Evolutionary conservation across 1,139 yeast genomes (phyloP).

Genomic region (Entelexis sorbosivorans): DNA sequence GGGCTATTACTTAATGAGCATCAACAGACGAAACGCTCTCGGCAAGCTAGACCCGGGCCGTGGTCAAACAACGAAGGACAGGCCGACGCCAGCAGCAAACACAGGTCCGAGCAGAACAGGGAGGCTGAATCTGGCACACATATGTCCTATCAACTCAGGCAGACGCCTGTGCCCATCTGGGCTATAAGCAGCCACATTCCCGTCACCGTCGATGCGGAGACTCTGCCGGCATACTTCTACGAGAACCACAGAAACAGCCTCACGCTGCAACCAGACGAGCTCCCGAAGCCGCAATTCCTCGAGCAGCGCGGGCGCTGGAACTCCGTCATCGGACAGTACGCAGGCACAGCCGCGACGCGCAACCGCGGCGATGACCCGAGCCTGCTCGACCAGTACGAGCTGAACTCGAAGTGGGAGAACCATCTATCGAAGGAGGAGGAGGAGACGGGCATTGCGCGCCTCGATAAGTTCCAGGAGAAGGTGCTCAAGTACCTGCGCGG

Average conservation of each 20-base stretch:
- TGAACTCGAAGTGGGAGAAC: conserved; percentile 21
- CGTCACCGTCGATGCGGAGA: conserved; percentile 9
- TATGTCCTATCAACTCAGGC: conserved; percentile 15
- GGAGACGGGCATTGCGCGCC: not conserved
- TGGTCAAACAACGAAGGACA: not conserved
- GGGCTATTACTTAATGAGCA: not conserved
- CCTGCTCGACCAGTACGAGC: conserved; percentile 18
- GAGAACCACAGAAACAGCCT: not conserved
- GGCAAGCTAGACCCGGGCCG: not conserved
- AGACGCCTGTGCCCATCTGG: conserved; percentile 23
- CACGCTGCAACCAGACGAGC: not conserved
- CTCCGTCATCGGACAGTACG: conserved; percentile 8
- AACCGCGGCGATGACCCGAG: conserved; percentile 9
- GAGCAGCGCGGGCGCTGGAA: conserved; percentile 20
- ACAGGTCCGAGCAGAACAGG: not conserved
- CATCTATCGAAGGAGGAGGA: conserved; percentile 10
- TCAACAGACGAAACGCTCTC: not conserved
- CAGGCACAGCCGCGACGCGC: not conserved
- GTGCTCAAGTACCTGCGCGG: conserved; percentile 38
- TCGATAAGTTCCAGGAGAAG: conserved; percentile 5
- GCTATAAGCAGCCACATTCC: conserved; percentile 15
- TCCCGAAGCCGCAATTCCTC: conserved; percentile 8
- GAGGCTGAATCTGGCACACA: not conserved
- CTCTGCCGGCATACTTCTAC: conserved; percentile 16
- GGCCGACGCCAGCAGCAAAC: too few species aligned